Evolutionary conservation across 306 rosid genomes (phyloP).

Genomic region (Prunus padus): DNA sequence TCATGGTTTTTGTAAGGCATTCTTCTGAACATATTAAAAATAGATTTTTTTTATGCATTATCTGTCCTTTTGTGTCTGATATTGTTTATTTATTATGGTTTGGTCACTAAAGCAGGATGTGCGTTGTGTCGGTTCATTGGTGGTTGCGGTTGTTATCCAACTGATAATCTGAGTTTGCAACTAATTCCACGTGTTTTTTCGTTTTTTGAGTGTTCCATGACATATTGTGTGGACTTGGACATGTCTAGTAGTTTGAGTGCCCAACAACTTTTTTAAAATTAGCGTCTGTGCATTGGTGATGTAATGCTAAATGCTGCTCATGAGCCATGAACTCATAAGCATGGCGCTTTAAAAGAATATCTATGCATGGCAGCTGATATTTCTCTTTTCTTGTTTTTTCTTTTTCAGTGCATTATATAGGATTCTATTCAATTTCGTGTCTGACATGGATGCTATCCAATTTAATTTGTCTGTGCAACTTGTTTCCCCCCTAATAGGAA

Average conservation of each 20-base stretch:
- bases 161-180: not conserved
- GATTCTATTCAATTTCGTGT: not conserved
- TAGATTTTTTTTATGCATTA: not conserved
- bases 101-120: not conserved
- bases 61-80: not conserved
- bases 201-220: not conserved
- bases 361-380: not conserved
- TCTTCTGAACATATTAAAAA: not conserved
- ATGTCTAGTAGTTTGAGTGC: not conserved
- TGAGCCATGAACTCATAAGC: not conserved
- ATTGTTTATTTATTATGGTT: not conserved
- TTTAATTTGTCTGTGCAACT: not conserved
- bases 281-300: not conserved
- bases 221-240: not conserved
- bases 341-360: not conserved
- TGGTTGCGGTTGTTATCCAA: not conserved
- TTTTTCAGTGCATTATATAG: not conserved
- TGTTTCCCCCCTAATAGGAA: not conserved
- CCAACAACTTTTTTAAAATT: not conserved
- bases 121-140: not conserved
- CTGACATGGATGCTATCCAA: slow-evolving; percentile 1
- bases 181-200: not conserved
- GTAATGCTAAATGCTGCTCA: not conserved
- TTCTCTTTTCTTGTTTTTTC: not conserved
- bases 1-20: not conserved